Base-by-base conservation (phyloP, 306 rosid species). In the Glycyrrhiza uralensis region DNA sequence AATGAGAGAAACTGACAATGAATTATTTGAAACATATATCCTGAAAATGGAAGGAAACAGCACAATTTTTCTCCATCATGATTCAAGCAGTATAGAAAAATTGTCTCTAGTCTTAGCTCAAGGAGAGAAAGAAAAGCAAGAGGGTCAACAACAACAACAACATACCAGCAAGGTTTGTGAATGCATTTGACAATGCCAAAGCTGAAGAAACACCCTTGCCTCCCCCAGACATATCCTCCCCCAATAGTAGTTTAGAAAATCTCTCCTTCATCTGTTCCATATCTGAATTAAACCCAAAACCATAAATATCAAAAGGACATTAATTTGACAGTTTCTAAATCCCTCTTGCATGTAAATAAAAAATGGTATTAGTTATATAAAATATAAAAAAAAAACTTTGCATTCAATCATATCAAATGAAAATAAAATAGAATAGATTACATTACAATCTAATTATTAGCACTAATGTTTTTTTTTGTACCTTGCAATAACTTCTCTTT, bases 181-280 rank as follows among this genome's bases (percentile, higher is more conserved):
- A 82, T 69, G 99, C 97, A 78, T 95, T 95, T n/a, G 99, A 95
- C 87, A 95, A 79, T 39, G 99, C 99, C 70, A 95, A 79, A 67
- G 99, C 96, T 14, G 99, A 91, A 0, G 99, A 88, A 82, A 95
- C 99, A 44, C 99, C 97, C 71, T 89, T 89, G 45, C 99, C 99
- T 77, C 99, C 99, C 33, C 99, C 99, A 1, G 99, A 95, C 99
- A 95, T 95, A 63, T 95, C 99, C 68, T 95, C 99, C 10, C 99
- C 99, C 79, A 95, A 78, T 46, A 95, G 88, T 62, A 95, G 76
- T 69, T 95, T 95, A 56, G 99, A 79, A 73, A 91, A 95, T 84
- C 90, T 85, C 90, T 95, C 99, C 83, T 85, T 91, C 96, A 95
- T 88, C 80, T 88, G 92, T 64, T 89, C 99, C 79, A 88, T 86